These are phyloP conservation scores for Penicillium griseofulvum DNA, from an alignment of 2,329 filamentous ascomycete genomes.

Conservation along the genomic window DNA sequence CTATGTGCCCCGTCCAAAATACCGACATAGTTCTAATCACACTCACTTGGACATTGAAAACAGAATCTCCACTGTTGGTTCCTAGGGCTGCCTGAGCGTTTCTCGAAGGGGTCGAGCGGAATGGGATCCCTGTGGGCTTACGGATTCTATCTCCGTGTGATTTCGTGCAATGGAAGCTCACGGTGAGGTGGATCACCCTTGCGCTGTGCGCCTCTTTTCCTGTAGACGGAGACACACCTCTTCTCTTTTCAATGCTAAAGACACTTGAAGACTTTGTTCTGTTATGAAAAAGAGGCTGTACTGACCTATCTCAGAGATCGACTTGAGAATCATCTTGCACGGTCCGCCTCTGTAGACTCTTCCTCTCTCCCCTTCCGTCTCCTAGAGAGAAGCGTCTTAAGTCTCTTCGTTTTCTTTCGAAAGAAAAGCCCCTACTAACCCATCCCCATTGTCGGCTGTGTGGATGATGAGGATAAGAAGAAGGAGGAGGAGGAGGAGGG, in stretches of 20 bases:
- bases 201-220: neutral
- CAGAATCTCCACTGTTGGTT: neutral
- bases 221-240: neutral
- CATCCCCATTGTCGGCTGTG: neutral
- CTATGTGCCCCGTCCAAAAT: neutral
- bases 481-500: no score
- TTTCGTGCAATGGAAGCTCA: slow-evolving; percentile 11
- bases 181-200: slow-evolving; percentile 9
- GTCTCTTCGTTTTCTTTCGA: neutral
- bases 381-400: neutral
- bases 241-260: neutral
- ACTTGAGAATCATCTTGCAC: neutral
- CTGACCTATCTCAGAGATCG: neutral
- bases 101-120: slow-evolving; percentile 6
- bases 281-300: neutral
- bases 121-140: slow-evolving; percentile 8
- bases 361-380: neutral
- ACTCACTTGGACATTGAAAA: neutral
- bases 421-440: neutral
- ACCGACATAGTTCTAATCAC: neutral
- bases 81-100: neutral
- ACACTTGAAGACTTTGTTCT: neutral
- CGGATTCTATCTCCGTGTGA: slow-evolving; percentile 24
- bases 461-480: neutral
- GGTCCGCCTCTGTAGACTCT: neutral